phyloP scores from a whole-genome alignment of 208 protist genomes.

The Wallacemonas sp. region DNA sequence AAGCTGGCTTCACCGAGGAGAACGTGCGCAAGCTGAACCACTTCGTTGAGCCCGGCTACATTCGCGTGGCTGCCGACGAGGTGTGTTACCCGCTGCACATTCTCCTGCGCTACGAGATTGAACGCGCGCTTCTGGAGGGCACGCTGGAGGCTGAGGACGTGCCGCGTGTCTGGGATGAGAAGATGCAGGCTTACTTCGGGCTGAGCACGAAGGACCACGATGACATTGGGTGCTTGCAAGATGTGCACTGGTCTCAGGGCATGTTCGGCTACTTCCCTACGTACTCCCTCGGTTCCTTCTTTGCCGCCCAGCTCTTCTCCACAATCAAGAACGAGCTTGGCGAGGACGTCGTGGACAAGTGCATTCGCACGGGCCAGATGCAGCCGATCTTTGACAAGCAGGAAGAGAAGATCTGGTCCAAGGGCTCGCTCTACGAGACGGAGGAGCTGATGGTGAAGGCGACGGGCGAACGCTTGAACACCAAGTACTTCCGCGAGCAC shows the following conservation, averaged over 20 bases:
- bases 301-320: conserved; percentile 46
- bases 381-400: conserved; percentile 30
- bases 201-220: conserved; percentile 43
- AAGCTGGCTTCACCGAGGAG: conserved; percentile 35
- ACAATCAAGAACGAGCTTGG: conserved; percentile 33
- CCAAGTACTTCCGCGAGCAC: conserved; percentile 51
- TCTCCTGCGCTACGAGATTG: conserved; percentile 70
- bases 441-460: conserved; percentile 55
- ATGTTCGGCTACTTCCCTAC: conserved; percentile 73
- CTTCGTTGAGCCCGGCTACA: conserved; percentile 41
- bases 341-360: conserved; percentile 21
- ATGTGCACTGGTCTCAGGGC: conserved; percentile 63
- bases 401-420: conserved; percentile 32
- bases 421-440: conserved; percentile 23
- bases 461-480: conserved; percentile 48
- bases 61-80: conserved; percentile 74
- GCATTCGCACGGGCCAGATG: conserved; percentile 32
- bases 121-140: conserved; percentile 58
- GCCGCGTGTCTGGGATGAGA: conserved; percentile 51
- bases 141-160: conserved; percentile 50
- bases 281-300: conserved; percentile 62
- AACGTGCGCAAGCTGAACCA: conserved; percentile 41
- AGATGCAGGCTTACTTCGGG: conserved; percentile 66
- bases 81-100: conserved; percentile 78
- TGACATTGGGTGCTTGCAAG: conserved; percentile 52